phyloP scores from a whole-genome alignment of 306 rosid genomes.

The Cicer arietinum region DNA sequence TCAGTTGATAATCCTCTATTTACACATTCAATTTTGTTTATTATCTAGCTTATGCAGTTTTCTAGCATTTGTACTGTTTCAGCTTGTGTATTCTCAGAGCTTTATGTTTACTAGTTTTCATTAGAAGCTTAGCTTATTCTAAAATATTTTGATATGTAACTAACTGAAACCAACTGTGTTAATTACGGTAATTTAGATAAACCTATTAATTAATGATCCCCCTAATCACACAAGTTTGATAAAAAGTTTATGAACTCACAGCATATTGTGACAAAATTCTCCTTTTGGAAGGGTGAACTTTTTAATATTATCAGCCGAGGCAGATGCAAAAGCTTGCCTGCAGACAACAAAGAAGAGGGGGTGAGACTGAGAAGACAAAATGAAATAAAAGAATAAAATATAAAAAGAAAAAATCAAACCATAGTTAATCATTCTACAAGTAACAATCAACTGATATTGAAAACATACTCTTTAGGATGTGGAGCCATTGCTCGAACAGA shows the following conservation, averaged over 20 bases:
- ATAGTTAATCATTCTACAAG: conserved; percentile 33
- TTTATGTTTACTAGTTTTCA: not conserved
- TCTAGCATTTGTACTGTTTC: conserved; percentile 5
- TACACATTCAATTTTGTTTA: not conserved
- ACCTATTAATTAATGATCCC: conserved; percentile 3
- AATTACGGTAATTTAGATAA: not conserved
- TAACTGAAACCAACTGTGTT: not conserved
- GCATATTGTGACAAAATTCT: conserved; percentile 97
- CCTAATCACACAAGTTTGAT: conserved; percentile 11
- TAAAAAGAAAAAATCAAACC: conserved; percentile 20
- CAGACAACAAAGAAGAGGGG: conserved; percentile 29
- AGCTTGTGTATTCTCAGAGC: not conserved
- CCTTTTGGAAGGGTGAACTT: conserved; percentile 93
- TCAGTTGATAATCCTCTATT: not conserved
- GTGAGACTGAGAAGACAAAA: conserved; percentile 37
- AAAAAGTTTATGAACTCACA: conserved; percentile 65
- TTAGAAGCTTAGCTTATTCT: not conserved
- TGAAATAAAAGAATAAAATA: conserved; percentile 7
- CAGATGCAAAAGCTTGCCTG: conserved; percentile 96
- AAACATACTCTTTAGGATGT: conserved; percentile 95
- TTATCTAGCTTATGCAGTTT: not conserved
- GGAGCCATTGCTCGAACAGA: conserved; percentile 94
- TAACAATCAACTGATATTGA: conserved; percentile 7
- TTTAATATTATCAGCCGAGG: conserved; percentile 98
- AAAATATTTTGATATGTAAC: not conserved